Evolutionary conservation across 2,329 filamentous ascomycete species (phyloP), one percentile per base, ranked within the genome.

Genomic region (Juglanconis sp.): DNA sequence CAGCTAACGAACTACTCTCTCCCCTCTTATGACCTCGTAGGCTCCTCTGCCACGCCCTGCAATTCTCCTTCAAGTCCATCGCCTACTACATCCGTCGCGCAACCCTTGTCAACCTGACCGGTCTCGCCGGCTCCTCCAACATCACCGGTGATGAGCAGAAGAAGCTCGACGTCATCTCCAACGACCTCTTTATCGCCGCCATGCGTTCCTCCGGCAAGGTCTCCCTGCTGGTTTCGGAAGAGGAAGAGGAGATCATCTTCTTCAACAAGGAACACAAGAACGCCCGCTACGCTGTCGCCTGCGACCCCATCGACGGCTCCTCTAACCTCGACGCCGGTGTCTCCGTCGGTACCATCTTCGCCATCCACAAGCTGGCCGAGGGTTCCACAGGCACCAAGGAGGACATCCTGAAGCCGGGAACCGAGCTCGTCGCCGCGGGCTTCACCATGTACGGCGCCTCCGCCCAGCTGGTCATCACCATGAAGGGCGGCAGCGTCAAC

Each of bases 381-480:
- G 87, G 84, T 65, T 87, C 89, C 13, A 81, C 79, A 62, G 90
- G 90, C 65, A 88, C 84, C 62, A 88, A 90, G 68, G 92, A 96
- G 71, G 93, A 98, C 74, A 85, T 99, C 63, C 84, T 98, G 62
- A 88, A 87, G 76, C 90, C 95, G 1, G 95, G 95, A 59, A 94
- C 90, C 1, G 93, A 97, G 77, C 86, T 98, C 66, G 85, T 98
- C 24, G 94, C 95, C 40, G 88, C 91, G 30, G 95, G 95, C n/a
- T 99, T 99, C 84, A 99, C 95, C 77, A 99, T 99, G 95, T 99
- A 99, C 78, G 95, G 95, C 72, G 95, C 95, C 68, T 97, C 93
- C 3, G 88, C 95, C 4, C 94, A 98, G 80, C 84, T 99, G 50
- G 95, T 99, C 70, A 90, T 99, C 72, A 99, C 95, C 68, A 97